Percentiles rank a stretch among this genome's conserved stretches.
Evolutionary conservation across 768 basidiomycete genomes (phyloP).

Genomic region (Auriculariales sp.): DNA sequence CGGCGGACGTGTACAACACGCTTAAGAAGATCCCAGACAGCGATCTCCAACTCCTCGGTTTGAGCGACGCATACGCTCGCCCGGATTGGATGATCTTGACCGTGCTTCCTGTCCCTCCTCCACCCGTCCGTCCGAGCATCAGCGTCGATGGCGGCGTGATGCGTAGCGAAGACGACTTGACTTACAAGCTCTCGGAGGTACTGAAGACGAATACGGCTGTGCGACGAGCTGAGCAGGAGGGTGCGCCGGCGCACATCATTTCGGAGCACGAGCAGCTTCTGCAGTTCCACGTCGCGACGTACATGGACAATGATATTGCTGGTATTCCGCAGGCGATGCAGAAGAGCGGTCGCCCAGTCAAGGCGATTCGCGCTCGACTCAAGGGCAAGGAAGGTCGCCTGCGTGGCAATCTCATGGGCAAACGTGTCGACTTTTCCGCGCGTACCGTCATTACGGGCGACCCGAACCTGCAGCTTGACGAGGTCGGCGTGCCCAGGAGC

Average conservation of each 20-base stretch:
- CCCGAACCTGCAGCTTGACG: conserved; percentile 89
- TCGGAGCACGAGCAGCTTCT: conserved; percentile 92
- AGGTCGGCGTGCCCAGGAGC: conserved; percentile 88
- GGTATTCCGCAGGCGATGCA: conserved; percentile 95
- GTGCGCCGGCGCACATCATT: conserved; percentile 90
- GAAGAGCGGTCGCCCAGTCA: conserved; percentile 93
- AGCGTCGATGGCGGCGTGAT: conserved; percentile 93
- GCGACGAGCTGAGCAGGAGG: conserved; percentile 85
- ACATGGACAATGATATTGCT: conserved; percentile 99
- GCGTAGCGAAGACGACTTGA: conserved; percentile 96
- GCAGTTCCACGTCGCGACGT: conserved; percentile 96
- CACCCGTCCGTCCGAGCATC: conserved; percentile 95
- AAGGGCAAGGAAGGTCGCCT: conserved; percentile 99
- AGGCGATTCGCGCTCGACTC: conserved; percentile 92
- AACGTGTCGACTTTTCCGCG: conserved; percentile 98
- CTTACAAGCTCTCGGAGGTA: conserved; percentile 93
- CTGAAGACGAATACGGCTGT: conserved; percentile 92
- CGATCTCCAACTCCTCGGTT: conserved; percentile 78
- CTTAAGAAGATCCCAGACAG: conserved; percentile 89
- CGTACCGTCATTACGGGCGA: conserved; percentile 99
- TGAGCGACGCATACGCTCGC: conserved; percentile 89
- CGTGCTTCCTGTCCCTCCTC: conserved; percentile 93
- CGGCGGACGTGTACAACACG: conserved; percentile 84
- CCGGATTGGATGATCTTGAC: conserved; percentile 99
- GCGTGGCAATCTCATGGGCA: conserved; percentile 97